Evolutionary conservation across 352 stramenopile species (phyloP), one percentile per base, ranked within the genome.

Genomic region (Phytophthora vignae): DNA sequence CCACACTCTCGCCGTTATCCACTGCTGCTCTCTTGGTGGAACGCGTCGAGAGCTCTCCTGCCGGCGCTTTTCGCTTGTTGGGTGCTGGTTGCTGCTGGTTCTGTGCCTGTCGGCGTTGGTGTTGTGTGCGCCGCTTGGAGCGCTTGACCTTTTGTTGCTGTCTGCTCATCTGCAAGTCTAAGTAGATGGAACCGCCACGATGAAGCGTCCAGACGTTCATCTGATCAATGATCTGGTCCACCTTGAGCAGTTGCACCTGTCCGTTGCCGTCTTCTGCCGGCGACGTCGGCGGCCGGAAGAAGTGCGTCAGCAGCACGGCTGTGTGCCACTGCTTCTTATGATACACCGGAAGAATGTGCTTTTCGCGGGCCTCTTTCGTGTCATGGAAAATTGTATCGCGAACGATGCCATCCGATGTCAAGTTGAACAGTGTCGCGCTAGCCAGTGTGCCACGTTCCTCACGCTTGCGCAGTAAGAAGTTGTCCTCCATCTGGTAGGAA

Each of bases 311-410:
- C 9, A 96, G 62, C 27, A 96, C 90, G 1, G 87, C 88, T 9
- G 85, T 96, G 60, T 96, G 89, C 87, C 88, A 94, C 64, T 92
- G 85, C 46, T 95, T 94, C 62, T 95, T 95, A 72, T 94, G 85
- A 55, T 95, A 94, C 49, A 95, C 84, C 2, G 87, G 88, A 6
- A 92, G 66, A 12, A 96, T 91, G 53, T 95, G 87, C 52, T 94
- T 94, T 69, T 96, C 90, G 0, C 86, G 81, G 4, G 90, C 87
- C 52, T 95, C 88, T 67, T 95, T 96, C 17, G 88, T 93, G 67
- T 96, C 87, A 53, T 93, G 83, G 55, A 96, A 96, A 44, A 96
- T 92, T 5, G 84, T 93, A 33, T 96, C 90, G 21, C 90, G 88
- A 52, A 96, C 88, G 52, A 96, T 94, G 11, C 81, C 78, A 52